Evolutionary conservation across 1,284 basidiomycete species (phyloP), one percentile per base, ranked within the genome.

Genomic region (Testicularia cyperi): DNA sequence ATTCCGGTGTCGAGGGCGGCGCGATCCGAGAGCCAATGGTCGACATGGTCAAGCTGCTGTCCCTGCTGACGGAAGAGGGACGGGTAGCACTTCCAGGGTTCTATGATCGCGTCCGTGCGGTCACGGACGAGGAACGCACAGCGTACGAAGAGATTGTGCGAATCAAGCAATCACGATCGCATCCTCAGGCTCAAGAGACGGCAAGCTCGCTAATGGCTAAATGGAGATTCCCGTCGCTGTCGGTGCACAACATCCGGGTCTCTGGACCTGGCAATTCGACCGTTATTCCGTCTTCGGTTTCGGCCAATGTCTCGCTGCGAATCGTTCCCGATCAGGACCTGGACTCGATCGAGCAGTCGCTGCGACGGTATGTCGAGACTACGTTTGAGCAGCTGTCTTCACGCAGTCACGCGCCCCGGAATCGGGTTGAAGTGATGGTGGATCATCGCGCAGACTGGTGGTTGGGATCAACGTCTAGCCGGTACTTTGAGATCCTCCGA

Each of bases 361-460:
- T 97, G 20, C 80, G 83, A 27, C 72, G 80, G 2, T 83, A 87
- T 71, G 79, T 96, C 4, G 65, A 80, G 15, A 64, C 71, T 0
- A 82, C 83, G 1, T 97, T 95, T 74, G 71, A 79, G 15, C 72
- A 63, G 4, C 79, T 92, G 8, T 7, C 13, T 15, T 9, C 20
- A 6, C 8, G 10, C 20, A 18, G 9, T 7, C 7, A 9, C 29
- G 29, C 13, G 9, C 30, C 10, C 13, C 35, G 36, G 21, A 70
- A 66, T 41, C 30, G 38, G 15, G 46, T 66, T 4, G 18, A 26
- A 3, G 81, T 92, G 37, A 81, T 80, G 21, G 84, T 96, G 37
- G 85, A 88, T 34, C 88, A 91, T 58, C 86, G 84, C 1, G 92
- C 91, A 0, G 87, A 92, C 69, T 98, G 92, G 92, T 98, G 94